Evolutionary conservation across 495 filamentous ascomycete genomes (phyloP).

Genomic region (Daldinia grandis): DNA sequence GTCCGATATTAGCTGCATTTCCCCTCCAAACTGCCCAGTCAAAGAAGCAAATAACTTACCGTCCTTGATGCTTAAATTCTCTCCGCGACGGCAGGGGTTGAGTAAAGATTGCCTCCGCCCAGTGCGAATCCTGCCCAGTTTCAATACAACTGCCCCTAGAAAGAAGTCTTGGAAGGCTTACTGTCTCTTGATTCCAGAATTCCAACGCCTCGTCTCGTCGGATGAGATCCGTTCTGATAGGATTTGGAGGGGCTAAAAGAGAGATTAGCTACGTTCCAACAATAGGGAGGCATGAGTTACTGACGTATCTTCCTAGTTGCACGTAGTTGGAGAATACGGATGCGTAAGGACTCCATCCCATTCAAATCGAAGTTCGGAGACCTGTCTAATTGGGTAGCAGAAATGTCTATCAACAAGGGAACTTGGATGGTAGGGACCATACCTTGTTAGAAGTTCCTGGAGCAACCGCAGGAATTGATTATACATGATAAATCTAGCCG

Average conservation of each 20-base stretch:
- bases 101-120: conserved; percentile 67
- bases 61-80: conserved; percentile 53
- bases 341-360: conserved; percentile 56
- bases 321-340: conserved; percentile 56
- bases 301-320: conserved; percentile 56
- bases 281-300: conserved; percentile 14
- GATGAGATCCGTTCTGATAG: conserved; percentile 43
- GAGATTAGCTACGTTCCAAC: background rate
- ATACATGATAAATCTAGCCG: conserved; percentile 61
- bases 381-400: conserved; percentile 43
- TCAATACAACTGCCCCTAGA: conserved; percentile 8
- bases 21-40: background rate
- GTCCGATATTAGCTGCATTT: conserved; percentile 23
- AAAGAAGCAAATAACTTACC: conserved; percentile 39
- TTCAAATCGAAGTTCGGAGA: conserved; percentile 62
- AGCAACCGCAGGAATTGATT: conserved; percentile 60
- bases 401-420: conserved; percentile 7
- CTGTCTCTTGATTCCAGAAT: conserved; percentile 46
- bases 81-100: conserved; percentile 60
- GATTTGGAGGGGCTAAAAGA: conserved; percentile 40
- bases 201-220: conserved; percentile 44
- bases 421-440: conserved; percentile 11
- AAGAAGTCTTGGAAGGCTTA: conserved; percentile 9
- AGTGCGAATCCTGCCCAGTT: conserved; percentile 49
- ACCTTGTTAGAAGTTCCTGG: conserved; percentile 59